Conservation (phyloP, 2,329 filamentous ascomycete genomes). For the Hyphodiscus sp. region DNA sequence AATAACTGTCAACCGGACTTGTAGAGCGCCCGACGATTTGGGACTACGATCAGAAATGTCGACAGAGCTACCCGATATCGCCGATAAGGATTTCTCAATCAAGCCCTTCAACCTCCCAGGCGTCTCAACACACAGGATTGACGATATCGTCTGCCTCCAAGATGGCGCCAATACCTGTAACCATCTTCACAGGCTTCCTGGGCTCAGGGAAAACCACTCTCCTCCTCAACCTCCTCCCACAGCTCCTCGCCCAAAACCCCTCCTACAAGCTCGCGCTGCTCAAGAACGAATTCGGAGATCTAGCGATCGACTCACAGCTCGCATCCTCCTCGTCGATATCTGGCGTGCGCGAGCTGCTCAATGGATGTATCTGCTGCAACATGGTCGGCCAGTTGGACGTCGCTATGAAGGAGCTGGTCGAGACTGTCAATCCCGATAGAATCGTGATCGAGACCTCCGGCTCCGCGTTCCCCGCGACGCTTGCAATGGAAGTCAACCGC, state of each 20-base stretch:
- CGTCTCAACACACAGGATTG: background rate
- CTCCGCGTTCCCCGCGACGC: constrained; percentile 51
- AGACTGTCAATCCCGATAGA: constrained; percentile 58
- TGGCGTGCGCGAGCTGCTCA: constrained; percentile 86
- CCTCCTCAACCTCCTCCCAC: constrained; percentile 87
- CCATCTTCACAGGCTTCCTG: constrained; percentile 92
- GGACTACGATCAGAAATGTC: background rate
- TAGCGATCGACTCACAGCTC: constrained; percentile 89
- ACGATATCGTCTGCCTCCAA: background rate
- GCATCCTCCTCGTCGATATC: constrained; percentile 76
- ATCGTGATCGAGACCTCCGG: constrained; percentile 94
- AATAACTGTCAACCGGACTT: background rate
- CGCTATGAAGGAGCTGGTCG: constrained; percentile 68
- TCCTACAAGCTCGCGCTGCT: constrained; percentile 84
- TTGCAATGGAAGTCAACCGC: constrained; percentile 67
- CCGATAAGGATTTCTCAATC: background rate
- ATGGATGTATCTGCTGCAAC: constrained; percentile 98
- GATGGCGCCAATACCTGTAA: constrained; percentile 76
- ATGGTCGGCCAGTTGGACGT: constrained; percentile 84
- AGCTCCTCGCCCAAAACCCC: constrained; percentile 67
- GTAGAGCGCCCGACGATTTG: background rate
- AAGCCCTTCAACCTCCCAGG: too few relatives aligned
- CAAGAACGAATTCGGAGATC: constrained; percentile 96
- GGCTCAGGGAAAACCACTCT: constrained; percentile 95
- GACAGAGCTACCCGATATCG: background rate